Percentiles rank a stretch among this genome's conserved stretches.
Conservation (phyloP, 2,329 filamentous ascomycete genomes). For the Hypoxylon sp. region DNA sequence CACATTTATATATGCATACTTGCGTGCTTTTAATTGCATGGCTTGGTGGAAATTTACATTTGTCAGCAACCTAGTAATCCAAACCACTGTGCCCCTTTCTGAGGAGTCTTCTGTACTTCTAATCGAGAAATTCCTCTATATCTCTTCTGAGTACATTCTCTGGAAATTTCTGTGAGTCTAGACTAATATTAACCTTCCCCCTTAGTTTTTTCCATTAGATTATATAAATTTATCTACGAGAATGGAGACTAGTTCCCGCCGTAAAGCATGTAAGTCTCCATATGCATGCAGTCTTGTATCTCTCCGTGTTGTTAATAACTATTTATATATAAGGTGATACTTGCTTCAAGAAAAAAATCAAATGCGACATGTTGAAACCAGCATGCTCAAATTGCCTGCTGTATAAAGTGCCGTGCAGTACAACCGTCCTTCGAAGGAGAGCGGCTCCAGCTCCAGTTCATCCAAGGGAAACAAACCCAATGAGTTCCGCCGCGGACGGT, state of each 20-base stretch:
- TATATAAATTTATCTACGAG: background rate
- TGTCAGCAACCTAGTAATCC: constrained; percentile 11
- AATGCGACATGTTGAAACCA: constrained; percentile 62
- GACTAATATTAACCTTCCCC: background rate
- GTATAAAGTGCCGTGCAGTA: constrained; percentile 59
- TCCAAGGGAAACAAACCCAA: constrained; percentile 24
- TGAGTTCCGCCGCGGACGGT: constrained; percentile 2
- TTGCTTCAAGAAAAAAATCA: constrained; percentile 64
- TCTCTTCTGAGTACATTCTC: background rate
- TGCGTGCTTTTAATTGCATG: background rate
- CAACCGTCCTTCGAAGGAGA: constrained; percentile 52
- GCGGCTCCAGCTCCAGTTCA: constrained; percentile 25
- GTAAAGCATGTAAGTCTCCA: constrained; percentile 46
- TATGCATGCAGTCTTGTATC: background rate
- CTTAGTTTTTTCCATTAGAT: background rate
- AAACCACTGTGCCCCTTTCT: background rate
- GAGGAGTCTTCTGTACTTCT: background rate
- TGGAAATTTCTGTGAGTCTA: background rate
- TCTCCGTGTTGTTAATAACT: constrained; percentile 8
- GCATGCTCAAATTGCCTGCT: constrained; percentile 61
- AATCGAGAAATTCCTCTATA: background rate
- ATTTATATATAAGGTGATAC: constrained; percentile 51
- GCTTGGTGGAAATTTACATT: background rate
- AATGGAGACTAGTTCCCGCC: constrained; percentile 53
- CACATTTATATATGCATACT: background rate